Evolutionary conservation across 1,139 yeast species (phyloP), one percentile per base, ranked within the genome.

Genomic region (Candida tunisiensis): DNA sequence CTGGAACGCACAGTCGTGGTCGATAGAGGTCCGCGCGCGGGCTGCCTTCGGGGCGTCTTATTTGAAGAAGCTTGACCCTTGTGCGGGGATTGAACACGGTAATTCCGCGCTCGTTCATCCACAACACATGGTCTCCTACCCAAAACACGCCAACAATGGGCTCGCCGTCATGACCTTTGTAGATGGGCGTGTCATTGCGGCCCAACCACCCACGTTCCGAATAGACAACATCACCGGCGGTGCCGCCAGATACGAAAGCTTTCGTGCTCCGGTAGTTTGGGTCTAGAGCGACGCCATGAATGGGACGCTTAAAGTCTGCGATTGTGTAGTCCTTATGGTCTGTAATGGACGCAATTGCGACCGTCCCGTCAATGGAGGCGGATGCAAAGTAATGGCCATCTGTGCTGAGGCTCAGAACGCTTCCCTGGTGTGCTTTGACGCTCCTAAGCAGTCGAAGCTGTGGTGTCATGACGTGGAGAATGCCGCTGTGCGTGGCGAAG

Each of bases 291-390:
- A 88, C 91, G 0, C 92, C 71, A 46, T 83, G 92, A 1, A 91
- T 68, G 0, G 98, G 96, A 19, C 96, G 56, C 41, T 78, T 75
- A 48, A 83, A 80, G 47, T 83, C 92, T 38, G 69, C 77, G 2
- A 83, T 83, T 0, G 67, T 60, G 3, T 77, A 67, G 39, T 75
- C 91, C 16, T 61, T 56, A 12, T 65, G 69, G 34, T 75, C 82
- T 2, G 38, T 35, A 1, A 78, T 56, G 0, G 85, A 66, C 0
- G 93, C 91, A 8, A 85, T 67, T 0, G 80, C 83, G 0, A 85
- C 77, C 0, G 93, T 78, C 0, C 98, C 96, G 45, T 88, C 96
- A 60, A 85, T 74, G 1, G 95, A 82, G 0, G 85, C 93, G 0
- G 92, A 74, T 0, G 85, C 92, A 38, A 85, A 69, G 40, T 62